These are phyloP conservation scores for Tolypocladium pustulatum DNA, from an alignment of 2,329 filamentous ascomycete genomes.

Conservation along the genomic window DNA sequence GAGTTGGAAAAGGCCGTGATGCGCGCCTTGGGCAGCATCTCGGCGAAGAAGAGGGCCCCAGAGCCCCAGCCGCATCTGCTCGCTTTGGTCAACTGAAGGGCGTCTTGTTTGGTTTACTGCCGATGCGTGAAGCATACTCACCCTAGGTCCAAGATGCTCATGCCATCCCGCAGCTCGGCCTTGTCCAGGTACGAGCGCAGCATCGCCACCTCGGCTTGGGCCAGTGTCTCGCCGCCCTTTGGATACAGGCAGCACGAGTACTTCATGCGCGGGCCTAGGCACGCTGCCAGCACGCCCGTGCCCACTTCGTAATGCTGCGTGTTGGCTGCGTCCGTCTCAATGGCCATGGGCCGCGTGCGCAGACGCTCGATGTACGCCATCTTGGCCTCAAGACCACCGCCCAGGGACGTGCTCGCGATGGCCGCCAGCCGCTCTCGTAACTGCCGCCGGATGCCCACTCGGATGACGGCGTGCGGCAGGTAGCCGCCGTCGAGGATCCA, in stretches of 20 bases:
- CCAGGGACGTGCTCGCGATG: slow-evolving; percentile 43
- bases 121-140: neutral
- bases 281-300: slow-evolving; percentile 49
- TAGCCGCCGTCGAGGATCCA: slow-evolving; percentile 55
- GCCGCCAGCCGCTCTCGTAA: slow-evolving; percentile 47
- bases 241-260: slow-evolving; percentile 60
- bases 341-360: slow-evolving; percentile 53
- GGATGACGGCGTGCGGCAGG: slow-evolving; percentile 51
- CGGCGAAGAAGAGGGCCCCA: slow-evolving; percentile 53
- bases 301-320: slow-evolving; percentile 65
- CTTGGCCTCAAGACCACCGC: slow-evolving; percentile 45
- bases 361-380: slow-evolving; percentile 52
- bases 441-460: slow-evolving; percentile 55
- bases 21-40: slow-evolving; percentile 48
- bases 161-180: slow-evolving; percentile 47
- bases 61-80: slow-evolving; percentile 59
- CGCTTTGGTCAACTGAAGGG: neutral
- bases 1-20: slow-evolving; percentile 63
- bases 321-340: slow-evolving; percentile 55
- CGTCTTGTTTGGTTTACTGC: neutral
- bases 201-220: slow-evolving; percentile 57
- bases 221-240: slow-evolving; percentile 50
- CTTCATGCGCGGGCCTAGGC: slow-evolving; percentile 61
- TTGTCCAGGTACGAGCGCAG: slow-evolving; percentile 50
- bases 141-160: slow-evolving; percentile 49